Evolutionary conservation across 164 flowering plant genomes (phyloP), one percentile per base, ranked within the genome.

Genomic region (Chloranthus sessilifolius): DNA sequence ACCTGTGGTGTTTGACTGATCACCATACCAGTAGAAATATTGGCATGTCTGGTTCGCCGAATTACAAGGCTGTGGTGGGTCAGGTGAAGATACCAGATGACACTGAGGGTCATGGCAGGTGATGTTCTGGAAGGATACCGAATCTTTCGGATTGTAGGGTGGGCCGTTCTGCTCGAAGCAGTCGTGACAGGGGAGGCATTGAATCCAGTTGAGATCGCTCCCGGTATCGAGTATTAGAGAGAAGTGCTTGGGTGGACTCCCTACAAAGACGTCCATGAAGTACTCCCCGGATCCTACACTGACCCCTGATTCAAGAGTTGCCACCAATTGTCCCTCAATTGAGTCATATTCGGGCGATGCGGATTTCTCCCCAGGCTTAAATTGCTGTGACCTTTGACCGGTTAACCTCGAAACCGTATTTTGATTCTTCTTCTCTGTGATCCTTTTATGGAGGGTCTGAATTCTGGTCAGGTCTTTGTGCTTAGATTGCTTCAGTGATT

Each of bases 191-290:
- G 99, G 99, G 4, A 63, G 59, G 48, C 91, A 88, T 52, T 92
- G 99, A 44, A 92, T 75, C 99, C 99, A 92, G 47, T 88, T 92
- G 6, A 92, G 91, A 57, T 92, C 99, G 43, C 97, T 88, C 4
- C 99, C 99, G 7, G 99, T 92, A 51, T 92, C 99, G 20, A 92
- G 78, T 9, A 92, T 92, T 48, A 92, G 50, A 16, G 83, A 81
- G 67, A 60, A 84, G 48, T 92, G 99, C 55, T 73, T 76, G 0
- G 99, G 91, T n/a, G 99, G 99, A 1, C 95, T 84, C 39, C 99
- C 99, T 14, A 88, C 55, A 55, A 77, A 84, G 19, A 92, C 95
- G 61, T 92, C 99, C 74, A 92, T 92, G 72, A 92, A 82, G 60
- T 92, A 92, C 67, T 92, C 99, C 0, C 99, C 99, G 10, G 97